Conservation (phyloP, 2,329 filamentous ascomycete genomes). For the Alternaria burnsii region DNA sequence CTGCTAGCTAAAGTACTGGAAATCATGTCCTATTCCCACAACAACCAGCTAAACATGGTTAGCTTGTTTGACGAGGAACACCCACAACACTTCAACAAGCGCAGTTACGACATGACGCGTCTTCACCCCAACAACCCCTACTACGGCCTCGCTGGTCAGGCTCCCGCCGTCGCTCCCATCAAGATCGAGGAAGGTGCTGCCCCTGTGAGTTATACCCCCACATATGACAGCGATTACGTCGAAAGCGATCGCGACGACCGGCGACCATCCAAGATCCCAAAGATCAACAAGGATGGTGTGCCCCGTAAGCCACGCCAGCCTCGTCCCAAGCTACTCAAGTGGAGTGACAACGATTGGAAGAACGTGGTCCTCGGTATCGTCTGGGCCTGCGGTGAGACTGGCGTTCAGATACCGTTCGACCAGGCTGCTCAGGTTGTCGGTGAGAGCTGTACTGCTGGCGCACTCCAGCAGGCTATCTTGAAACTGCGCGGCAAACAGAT, state of each 20-base stretch:
- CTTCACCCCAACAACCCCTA: neutral
- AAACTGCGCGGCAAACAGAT: conserved; percentile 38
- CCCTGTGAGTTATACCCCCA: conserved; percentile 23
- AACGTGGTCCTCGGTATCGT: conserved; percentile 40
- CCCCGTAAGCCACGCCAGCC: conserved; percentile 43
- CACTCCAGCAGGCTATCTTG: conserved; percentile 46
- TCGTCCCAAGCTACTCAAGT: conserved; percentile 40
- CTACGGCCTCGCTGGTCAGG: neutral
- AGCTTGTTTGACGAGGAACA: conserved; percentile 11
- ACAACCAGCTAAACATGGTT: conserved; percentile 24
- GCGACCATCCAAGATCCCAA: conserved; percentile 24
- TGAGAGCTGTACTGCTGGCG: conserved; percentile 33
- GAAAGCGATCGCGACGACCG: conserved; percentile 25
- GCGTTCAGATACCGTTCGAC: conserved; percentile 42
- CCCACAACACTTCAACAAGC: neutral
- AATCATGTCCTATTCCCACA: conserved; percentile 19
- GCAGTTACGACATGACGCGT: neutral
- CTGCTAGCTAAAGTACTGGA: conserved; percentile 1
- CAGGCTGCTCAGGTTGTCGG: conserved; percentile 39
- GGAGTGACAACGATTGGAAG: conserved; percentile 43
- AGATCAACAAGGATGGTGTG: conserved; percentile 40
- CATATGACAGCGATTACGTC: conserved; percentile 20
- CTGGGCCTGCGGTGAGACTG: conserved; percentile 41
- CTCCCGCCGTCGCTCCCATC: neutral
- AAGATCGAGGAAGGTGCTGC: neutral